Percentiles rank a stretch among this genome's conserved stretches.
Conservation (phyloP, 2,329 filamentous ascomycete species). For the Cladosporium sp. region DNA sequence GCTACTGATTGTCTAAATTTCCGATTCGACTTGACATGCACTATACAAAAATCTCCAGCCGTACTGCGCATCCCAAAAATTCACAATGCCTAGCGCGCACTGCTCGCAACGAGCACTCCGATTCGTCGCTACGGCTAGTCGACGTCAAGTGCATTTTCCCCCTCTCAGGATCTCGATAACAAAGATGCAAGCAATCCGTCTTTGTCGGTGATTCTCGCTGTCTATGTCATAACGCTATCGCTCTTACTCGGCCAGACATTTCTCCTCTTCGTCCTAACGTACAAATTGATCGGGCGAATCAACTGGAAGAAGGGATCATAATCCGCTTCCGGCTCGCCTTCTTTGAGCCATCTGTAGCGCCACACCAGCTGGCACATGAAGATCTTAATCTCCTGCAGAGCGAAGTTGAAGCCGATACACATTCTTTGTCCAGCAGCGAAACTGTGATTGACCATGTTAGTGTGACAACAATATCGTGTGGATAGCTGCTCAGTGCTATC, state of each 20-base stretch:
- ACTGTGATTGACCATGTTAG: background rate
- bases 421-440: constrained; percentile 55
- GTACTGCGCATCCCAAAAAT: no score
- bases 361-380: constrained; percentile 56
- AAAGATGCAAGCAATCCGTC: no score
- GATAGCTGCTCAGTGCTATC: background rate
- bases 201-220: no score
- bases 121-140: no score
- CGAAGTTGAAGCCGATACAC: constrained; percentile 64
- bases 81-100: no score
- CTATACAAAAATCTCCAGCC: no score
- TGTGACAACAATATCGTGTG: background rate
- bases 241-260: background rate
- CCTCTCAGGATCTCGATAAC: no score
- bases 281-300: constrained; percentile 54
- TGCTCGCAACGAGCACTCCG: no score
- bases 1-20: no score
- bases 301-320: constrained; percentile 59
- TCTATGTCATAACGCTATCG: background rate
- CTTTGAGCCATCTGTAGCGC: constrained; percentile 54
- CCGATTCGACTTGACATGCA: no score
- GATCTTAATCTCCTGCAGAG: constrained; percentile 57
- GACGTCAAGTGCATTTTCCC: no score
- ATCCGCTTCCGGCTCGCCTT: constrained; percentile 29
- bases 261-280: constrained; percentile 44